Evolutionary conservation across 129 eudicot genomes (phyloP).

Genomic region (Glebionis coronaria): DNA sequence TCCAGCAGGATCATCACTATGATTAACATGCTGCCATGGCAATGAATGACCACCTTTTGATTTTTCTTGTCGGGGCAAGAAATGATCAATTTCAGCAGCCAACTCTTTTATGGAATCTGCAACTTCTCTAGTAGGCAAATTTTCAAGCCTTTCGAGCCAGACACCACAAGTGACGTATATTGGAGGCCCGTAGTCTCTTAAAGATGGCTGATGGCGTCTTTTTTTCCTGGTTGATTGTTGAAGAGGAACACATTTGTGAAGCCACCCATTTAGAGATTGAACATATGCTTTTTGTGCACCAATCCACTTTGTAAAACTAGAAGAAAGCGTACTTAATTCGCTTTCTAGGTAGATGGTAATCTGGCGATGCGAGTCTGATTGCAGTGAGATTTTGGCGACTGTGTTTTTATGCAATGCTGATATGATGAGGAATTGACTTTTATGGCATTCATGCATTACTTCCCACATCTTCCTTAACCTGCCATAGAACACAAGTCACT

Average conservation of each 20-base stretch:
- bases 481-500: slow-evolving; percentile 10
- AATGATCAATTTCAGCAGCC: slow-evolving; percentile 53
- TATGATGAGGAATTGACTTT: slow-evolving; percentile 60
- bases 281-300: slow-evolving; percentile 71
- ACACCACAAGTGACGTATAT: slow-evolving; percentile 72
- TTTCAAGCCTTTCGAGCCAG: slow-evolving; percentile 65
- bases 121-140: slow-evolving; percentile 64
- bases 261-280: slow-evolving; percentile 72
- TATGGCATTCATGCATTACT: slow-evolving; percentile 79
- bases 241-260: slow-evolving; percentile 66
- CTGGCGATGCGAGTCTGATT: slow-evolving; percentile 67
- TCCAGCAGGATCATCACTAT: slow-evolving; percentile 32
- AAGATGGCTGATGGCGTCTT: slow-evolving; percentile 45
- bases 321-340: slow-evolving; percentile 49
- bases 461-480: slow-evolving; percentile 97
- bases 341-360: slow-evolving; percentile 46
- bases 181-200: slow-evolving; percentile 70
- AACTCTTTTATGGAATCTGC: slow-evolving; percentile 62
- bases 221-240: slow-evolving; percentile 55
- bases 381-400: slow-evolving; percentile 44
- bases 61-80: slow-evolving; percentile 80
- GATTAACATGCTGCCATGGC: not conserved
- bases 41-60: slow-evolving; percentile 38
- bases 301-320: slow-evolving; percentile 77
- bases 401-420: slow-evolving; percentile 44